Percentiles rank a stretch among this genome's conserved stretches.
Evolutionary conservation across 257 asterid genomes (phyloP).

Genomic region (Rubia yunnanensis): DNA sequence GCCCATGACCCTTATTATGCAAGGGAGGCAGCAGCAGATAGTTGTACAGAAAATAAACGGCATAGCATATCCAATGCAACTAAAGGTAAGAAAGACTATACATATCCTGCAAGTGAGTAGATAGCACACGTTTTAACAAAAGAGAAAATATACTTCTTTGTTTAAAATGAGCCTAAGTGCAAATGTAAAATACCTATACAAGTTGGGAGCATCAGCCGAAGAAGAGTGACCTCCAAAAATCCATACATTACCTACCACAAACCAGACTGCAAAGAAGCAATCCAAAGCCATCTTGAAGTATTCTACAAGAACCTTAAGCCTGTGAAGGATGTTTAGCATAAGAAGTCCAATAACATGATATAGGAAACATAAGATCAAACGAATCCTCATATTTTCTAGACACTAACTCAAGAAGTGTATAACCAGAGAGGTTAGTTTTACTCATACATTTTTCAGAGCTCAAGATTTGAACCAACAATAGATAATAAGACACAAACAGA

Average conservation of each 20-base stretch:
- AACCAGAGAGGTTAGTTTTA: background rate
- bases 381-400: background rate
- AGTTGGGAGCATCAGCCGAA: constrained; percentile 66
- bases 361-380: background rate
- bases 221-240: constrained; percentile 90
- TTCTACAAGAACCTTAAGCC: constrained; percentile 61
- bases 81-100: constrained; percentile 79
- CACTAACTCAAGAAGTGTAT: background rate
- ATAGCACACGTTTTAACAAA: background rate
- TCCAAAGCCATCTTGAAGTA: constrained; percentile 88
- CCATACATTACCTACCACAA: constrained; percentile 98
- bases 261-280: constrained; percentile 97
- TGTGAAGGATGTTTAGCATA: constrained; percentile 25
- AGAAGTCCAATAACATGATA: background rate
- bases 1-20: constrained; percentile 83
- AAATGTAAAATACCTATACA: constrained; percentile 63
- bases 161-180: background rate
- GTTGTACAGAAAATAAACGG: constrained; percentile 90
- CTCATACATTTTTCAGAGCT: background rate
- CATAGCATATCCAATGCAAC: constrained; percentile 96
- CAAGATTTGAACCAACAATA: background rate
- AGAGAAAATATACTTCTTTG: background rate
- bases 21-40: constrained; percentile 97
- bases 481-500: background rate
- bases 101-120: constrained; percentile 51